A percentile compares a stretch with the other conserved stretches of the same genome.
Conservation (phyloP, 352 stramenopile species). For the Phytophthora sojae region DNA sequence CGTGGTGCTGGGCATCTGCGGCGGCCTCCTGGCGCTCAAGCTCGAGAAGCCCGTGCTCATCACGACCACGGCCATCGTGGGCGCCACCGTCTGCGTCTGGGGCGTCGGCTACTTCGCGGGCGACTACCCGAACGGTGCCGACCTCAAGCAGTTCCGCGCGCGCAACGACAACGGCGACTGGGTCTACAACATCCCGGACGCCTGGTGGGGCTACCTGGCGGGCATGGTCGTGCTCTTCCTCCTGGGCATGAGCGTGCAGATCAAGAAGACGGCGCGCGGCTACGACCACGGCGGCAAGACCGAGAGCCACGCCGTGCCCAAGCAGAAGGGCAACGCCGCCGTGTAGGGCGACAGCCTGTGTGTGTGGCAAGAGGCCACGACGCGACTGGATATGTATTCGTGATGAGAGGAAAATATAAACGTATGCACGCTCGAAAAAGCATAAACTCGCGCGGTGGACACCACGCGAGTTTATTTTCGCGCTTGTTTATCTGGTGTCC, state of each 20-base stretch:
- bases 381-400: slow-evolving; percentile 28
- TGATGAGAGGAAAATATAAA: slow-evolving; percentile 31
- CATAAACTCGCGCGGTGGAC: no score
- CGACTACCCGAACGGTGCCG: slow-evolving; percentile 66
- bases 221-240: slow-evolving; percentile 63
- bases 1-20: slow-evolving; percentile 46
- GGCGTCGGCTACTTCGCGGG: slow-evolving; percentile 75
- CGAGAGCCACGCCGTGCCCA: slow-evolving; percentile 38
- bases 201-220: slow-evolving; percentile 82
- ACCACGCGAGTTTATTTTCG: no score
- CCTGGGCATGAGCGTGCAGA: slow-evolving; percentile 67
- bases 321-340: slow-evolving; percentile 32
- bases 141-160: slow-evolving; percentile 58
- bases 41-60: slow-evolving; percentile 67
- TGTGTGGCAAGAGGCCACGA: neutral
- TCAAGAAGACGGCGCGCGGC: slow-evolving; percentile 65
- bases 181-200: slow-evolving; percentile 69
- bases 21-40: slow-evolving; percentile 58
- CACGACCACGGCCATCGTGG: slow-evolving; percentile 65
- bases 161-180: slow-evolving; percentile 49
- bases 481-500: slow-evolving; percentile 20
- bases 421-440: slow-evolving; percentile 30
- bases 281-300: slow-evolving; percentile 54
- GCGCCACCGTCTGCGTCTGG: slow-evolving; percentile 58
- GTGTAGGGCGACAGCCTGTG: slow-evolving; percentile 23